Evolutionary conservation across 768 basidiomycete species (phyloP).

Genomic region (Suillus lakei): DNA sequence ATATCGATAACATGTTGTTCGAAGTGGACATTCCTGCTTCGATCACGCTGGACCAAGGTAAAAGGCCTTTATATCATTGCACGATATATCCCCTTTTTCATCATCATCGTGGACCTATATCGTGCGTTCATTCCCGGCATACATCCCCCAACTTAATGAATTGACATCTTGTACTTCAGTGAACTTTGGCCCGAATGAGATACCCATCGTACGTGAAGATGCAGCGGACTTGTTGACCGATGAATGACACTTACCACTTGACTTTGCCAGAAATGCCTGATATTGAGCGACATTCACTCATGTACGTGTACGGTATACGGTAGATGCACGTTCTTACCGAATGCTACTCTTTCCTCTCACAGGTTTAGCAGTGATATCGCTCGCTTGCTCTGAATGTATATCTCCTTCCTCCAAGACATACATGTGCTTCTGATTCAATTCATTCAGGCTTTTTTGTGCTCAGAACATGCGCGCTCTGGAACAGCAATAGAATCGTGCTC

Average conservation of each 20-base stretch:
- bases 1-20: background rate
- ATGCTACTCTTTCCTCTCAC: background rate
- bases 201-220: background rate
- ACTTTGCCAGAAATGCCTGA: background rate
- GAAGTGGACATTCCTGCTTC: background rate
- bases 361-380: background rate
- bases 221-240: background rate
- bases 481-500: too few relatives aligned
- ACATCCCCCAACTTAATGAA: background rate
- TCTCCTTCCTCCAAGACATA: too few relatives aligned
- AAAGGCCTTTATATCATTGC: background rate
- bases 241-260: background rate
- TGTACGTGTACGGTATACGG: background rate
- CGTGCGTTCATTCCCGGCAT: background rate
- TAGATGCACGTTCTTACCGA: background rate
- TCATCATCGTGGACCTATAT: background rate
- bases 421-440: too few relatives aligned
- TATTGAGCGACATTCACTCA: background rate
- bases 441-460: too few relatives aligned
- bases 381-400: too few relatives aligned
- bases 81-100: background rate
- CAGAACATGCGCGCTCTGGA: too few relatives aligned
- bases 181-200: too few relatives aligned
- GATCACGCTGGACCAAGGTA: background rate
- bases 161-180: background rate